Conservation (phyloP, 2,329 filamentous ascomycete species). For the Elsinoe ampelina region DNA sequence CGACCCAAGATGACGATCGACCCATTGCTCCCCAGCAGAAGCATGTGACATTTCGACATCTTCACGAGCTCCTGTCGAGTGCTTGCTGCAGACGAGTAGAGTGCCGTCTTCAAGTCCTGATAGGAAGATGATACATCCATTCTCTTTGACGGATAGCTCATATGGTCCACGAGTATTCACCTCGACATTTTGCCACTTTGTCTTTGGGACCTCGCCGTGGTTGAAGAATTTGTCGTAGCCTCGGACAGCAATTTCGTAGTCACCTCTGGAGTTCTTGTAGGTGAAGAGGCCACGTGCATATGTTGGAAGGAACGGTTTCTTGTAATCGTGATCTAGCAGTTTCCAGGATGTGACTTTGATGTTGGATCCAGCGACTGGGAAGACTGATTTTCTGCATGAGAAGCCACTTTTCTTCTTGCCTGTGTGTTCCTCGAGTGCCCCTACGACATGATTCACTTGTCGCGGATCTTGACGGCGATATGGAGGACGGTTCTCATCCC, state of each 20-base stretch:
- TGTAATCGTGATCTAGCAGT: slow-evolving; percentile 94
- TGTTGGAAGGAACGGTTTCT: slow-evolving; percentile 72
- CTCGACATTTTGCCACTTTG: slow-evolving; percentile 73
- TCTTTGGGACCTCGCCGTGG: slow-evolving; percentile 68
- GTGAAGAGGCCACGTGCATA: slow-evolving; percentile 94
- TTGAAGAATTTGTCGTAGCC: slow-evolving; percentile 99
- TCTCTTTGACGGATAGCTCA: slow-evolving; percentile 94
- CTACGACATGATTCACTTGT: slow-evolving; percentile 57
- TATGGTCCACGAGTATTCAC: slow-evolving; percentile 74
- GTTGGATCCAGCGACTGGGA: slow-evolving; percentile 55
- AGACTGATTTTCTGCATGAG: slow-evolving; percentile 73
- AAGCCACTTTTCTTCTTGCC: slow-evolving; percentile 49
- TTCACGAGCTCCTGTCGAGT: slow-evolving; percentile 75
- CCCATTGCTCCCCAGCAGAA: slow-evolving; percentile 67
- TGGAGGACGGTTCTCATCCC: slow-evolving; percentile 41
- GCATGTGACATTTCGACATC: slow-evolving; percentile 74
- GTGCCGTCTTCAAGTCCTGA: slow-evolving; percentile 82
- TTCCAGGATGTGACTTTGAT: slow-evolving; percentile 82
- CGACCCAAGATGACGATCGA: slow-evolving; percentile 67
- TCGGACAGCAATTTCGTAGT: slow-evolving; percentile 70
- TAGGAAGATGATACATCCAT: slow-evolving; percentile 99
- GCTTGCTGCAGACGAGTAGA: slow-evolving; percentile 95
- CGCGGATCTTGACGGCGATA: slow-evolving; percentile 60
- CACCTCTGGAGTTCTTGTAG: slow-evolving; percentile 54
- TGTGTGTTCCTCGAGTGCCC: slow-evolving; percentile 51